Conservation (phyloP, 495 filamentous ascomycete species). For the Podospora sp. region DNA sequence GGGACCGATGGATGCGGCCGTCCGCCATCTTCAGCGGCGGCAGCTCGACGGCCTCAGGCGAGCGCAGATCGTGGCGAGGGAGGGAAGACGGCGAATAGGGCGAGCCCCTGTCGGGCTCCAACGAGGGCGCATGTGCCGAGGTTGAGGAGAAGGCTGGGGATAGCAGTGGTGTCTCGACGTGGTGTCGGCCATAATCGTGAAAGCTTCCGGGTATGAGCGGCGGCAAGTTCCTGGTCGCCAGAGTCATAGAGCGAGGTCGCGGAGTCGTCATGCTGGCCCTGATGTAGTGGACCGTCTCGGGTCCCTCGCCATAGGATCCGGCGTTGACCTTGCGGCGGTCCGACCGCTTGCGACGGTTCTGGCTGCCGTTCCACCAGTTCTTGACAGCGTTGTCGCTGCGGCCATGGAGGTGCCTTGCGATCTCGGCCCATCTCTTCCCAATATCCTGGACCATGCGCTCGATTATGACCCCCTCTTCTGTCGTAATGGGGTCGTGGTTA, state of each 20-base stretch:
- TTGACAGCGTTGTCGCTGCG: slow-evolving; percentile 98
- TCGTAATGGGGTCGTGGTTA: slow-evolving; percentile 88
- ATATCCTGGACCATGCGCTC: slow-evolving; percentile 77
- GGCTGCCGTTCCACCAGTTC: slow-evolving; percentile 98
- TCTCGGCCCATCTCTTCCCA: slow-evolving; percentile 95
- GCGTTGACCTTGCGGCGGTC: slow-evolving; percentile 26
- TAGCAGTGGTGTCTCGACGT: slow-evolving; percentile 22
- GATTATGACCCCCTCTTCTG: slow-evolving; percentile 83
- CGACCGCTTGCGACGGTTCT: slow-evolving; percentile 67
- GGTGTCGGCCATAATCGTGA: slow-evolving; percentile 24
- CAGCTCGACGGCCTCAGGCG: slow-evolving; percentile 2
- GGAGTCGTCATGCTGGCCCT: slow-evolving; percentile 11
- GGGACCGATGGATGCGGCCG: slow-evolving; percentile 6
- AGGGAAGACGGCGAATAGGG: slow-evolving; percentile 28
- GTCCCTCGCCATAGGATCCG: slow-evolving; percentile 11
- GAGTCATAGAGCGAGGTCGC: slow-evolving; percentile 14
- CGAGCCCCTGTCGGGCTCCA: slow-evolving; percentile 34
- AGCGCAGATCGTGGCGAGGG: background rate
- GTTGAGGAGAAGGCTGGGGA: slow-evolving; percentile 31
- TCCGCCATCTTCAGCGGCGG: slow-evolving; percentile 26
- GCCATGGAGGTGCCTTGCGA: slow-evolving; percentile 80
- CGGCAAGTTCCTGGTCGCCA: slow-evolving; percentile 18
- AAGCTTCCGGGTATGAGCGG: slow-evolving; percentile 28
- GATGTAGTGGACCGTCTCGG: background rate
- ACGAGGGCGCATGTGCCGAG: slow-evolving; percentile 32